These are phyloP conservation scores for Geosmithia morbida DNA, from an alignment of 2,329 filamentous ascomycete species.

Conservation along the genomic window DNA sequence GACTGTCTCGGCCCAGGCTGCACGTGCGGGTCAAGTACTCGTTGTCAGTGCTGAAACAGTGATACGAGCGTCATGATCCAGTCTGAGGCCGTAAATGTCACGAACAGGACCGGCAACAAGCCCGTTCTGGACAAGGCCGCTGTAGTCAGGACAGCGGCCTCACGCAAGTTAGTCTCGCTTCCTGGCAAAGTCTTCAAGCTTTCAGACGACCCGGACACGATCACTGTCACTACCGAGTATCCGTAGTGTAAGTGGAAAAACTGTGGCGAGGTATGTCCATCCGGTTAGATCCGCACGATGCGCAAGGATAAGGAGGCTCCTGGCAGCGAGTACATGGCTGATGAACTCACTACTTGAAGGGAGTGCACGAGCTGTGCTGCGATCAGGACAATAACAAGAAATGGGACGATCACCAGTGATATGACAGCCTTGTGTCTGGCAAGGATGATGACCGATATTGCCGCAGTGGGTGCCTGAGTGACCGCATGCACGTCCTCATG, in stretches of 20 bases:
- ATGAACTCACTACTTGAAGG: not conserved
- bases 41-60: slow-evolving; percentile 12
- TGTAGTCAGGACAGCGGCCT: slow-evolving; percentile 11
- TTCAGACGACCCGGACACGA: not conserved
- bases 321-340: not conserved
- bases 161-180: not conserved
- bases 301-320: slow-evolving; percentile 4
- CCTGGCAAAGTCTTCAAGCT: not conserved
- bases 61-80: slow-evolving; percentile 13
- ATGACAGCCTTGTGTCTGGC: not conserved
- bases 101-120: slow-evolving; percentile 4
- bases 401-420: not conserved
- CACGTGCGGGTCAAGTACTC: slow-evolving; percentile 10
- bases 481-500: not conserved
- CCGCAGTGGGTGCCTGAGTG: not conserved
- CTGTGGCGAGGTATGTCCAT: slow-evolving; percentile 4
- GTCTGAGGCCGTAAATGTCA: slow-evolving; percentile 17
- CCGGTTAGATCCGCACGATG: slow-evolving; percentile 3
- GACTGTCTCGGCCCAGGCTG: slow-evolving; percentile 15
- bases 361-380: not conserved
- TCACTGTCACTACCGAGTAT: not conserved
- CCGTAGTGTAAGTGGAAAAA: slow-evolving; percentile 4
- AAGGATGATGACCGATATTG: not conserved
- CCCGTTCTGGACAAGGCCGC: slow-evolving; percentile 10
- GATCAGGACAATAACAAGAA: not conserved